Evolutionary conservation across 345 rosid genomes (phyloP).

Genomic region (Syzygium oleosum): DNA sequence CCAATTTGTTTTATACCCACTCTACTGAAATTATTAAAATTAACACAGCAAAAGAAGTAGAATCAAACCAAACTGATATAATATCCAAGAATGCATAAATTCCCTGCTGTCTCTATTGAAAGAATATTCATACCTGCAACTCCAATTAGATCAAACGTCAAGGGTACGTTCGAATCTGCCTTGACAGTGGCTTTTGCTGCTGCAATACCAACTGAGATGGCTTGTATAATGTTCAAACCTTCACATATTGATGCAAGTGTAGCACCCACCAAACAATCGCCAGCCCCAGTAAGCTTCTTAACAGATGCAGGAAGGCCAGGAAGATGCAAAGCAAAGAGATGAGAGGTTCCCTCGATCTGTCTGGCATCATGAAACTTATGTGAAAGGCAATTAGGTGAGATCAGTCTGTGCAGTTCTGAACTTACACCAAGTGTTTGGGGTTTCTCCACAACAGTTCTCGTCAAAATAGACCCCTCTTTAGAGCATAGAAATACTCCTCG

Average conservation of each 20-base stretch:
- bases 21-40: neutral
- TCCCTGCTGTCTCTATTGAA: neutral
- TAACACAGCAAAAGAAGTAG: neutral
- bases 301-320: conserved; percentile 67
- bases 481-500: conserved; percentile 65
- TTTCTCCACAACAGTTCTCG: conserved; percentile 11
- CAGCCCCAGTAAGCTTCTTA: conserved; percentile 83
- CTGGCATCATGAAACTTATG: conserved; percentile 9
- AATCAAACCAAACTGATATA: neutral
- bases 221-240: conserved; percentile 65
- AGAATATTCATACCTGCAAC: conserved; percentile 40
- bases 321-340: conserved; percentile 45
- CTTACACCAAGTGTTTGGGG: neutral
- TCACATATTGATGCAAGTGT: conserved; percentile 51
- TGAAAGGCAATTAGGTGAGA: conserved; percentile 36
- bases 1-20: neutral
- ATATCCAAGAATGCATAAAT: neutral
- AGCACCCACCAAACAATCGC: conserved; percentile 86
- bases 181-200: conserved; percentile 70
- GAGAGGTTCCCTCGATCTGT: conserved; percentile 6
- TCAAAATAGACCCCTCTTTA: conserved; percentile 19
- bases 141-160: conserved; percentile 30
- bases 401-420: conserved; percentile 19
- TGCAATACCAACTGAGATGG: conserved; percentile 70
- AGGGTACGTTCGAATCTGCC: conserved; percentile 63